Evolutionary conservation across 108 stramenopile genomes (phyloP), one percentile per base, ranked within the genome.

Genomic region (Cylindrotheca closterium): DNA sequence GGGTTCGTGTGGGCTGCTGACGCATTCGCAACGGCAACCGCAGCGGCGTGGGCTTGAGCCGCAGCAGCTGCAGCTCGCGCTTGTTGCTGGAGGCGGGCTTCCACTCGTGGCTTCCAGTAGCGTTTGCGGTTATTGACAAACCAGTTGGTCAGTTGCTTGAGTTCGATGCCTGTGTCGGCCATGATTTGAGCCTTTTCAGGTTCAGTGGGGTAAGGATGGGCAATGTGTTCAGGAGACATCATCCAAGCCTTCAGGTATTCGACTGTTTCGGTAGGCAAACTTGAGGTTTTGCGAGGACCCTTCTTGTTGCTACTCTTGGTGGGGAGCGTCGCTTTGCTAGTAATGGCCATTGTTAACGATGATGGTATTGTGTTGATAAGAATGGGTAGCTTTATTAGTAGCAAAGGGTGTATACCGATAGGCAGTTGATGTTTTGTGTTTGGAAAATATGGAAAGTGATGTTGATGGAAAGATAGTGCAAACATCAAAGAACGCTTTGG

Each of bases 141-240:
- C 94, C 94, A 95, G 70, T 95, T 95, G 8, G 94, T 92, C 10
- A 95, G 81, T 33, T 91, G 94, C 82, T 95, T 95, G 26, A 95
- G 69, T 63, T 90, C 89, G 58, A 95, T 95, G 23, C 91, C 88
- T 4, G 94, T 95, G 25, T 88, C 91, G 47, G 73, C 68, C 86
- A 92, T 92, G 48, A 95, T 95, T 51, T 81, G 51, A 12, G 75
- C 84, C 89, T 95, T 95, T 67, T 95, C 94, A 63, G 85, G 87
- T 56, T 95, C 94, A n/a, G 94, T 95, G 19, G 94, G 94, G 70
- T 95, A 95, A 15, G 94, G 94, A 78, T 95, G 94, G 33, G 87
- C 86, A 32, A 95, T 79, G 60, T 95, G 94, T 49, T 90, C 94
- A 32, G 94, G 91, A 23, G 76, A 78, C 89, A 95, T 89, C 81